A percentile compares a stretch with the other conserved stretches of the same genome.
phyloP scores from a whole-genome alignment of 1,284 basidiomycete genomes.

The Cutaneotrichosporon spelunceum region DNA sequence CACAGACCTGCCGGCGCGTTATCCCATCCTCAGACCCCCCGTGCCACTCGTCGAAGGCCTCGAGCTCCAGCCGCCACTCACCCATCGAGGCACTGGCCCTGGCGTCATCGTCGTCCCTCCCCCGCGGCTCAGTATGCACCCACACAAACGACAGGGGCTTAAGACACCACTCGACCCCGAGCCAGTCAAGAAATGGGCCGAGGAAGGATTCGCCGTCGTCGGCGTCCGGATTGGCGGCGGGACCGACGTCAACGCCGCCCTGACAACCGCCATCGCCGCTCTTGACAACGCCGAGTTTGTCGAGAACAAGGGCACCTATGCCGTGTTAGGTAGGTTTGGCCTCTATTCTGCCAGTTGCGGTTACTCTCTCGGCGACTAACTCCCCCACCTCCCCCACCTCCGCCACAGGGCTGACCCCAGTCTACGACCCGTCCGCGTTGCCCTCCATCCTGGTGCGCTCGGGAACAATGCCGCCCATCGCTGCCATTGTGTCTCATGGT shows the following conservation, averaged over 20 bases:
- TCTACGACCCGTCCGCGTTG: conserved; percentile 24
- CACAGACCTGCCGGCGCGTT: neutral
- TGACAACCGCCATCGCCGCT: conserved; percentile 17
- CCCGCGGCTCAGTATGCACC: conserved; percentile 15
- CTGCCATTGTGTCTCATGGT: conserved; percentile 22
- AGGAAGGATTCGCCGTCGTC: conserved; percentile 26
- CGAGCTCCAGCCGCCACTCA: conserved; percentile 22
- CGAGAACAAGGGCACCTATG: conserved; percentile 13
- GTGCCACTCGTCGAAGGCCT: conserved; percentile 8
- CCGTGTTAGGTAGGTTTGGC: conserved; percentile 18
- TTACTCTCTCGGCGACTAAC: too few relatives aligned
- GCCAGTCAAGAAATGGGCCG: conserved; percentile 26
- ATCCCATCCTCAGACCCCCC: neutral
- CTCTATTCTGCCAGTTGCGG: too few relatives aligned
- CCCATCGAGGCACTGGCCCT: conserved; percentile 19
- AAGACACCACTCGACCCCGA: conserved; percentile 24
- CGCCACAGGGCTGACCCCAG: conserved; percentile 17
- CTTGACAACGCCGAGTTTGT: conserved; percentile 15
- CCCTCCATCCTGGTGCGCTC: conserved; percentile 16
- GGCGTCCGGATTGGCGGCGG: conserved; percentile 13
- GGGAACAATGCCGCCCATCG: conserved; percentile 5
- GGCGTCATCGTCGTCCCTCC: conserved; percentile 21
- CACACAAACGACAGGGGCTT: conserved; percentile 13
- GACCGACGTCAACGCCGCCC: conserved; percentile 19
- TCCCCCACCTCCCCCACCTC: neutral